Percentiles rank a stretch among this genome's conserved stretches.
phyloP scores from a whole-genome alignment of 73 alveolate species.

The Paramecium sonneborni region DNA sequence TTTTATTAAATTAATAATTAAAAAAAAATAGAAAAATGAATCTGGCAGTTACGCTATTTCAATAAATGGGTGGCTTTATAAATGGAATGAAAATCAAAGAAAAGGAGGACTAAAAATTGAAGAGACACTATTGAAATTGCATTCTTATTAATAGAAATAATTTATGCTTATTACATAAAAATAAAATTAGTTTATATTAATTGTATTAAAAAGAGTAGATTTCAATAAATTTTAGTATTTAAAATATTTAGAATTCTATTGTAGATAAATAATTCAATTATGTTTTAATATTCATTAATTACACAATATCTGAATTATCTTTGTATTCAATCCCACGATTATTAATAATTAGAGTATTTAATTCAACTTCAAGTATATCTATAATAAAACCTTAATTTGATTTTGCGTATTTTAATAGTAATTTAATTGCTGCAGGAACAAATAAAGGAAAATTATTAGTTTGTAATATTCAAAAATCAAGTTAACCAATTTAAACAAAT shows the following conservation, averaged over 20 bases:
- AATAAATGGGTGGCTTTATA: conserved; percentile 27
- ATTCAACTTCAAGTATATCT: not conserved
- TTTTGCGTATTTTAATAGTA: not conserved
- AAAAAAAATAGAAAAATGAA: not conserved
- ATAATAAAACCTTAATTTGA: not conserved
- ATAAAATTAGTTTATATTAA: not conserved
- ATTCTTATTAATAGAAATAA: not conserved
- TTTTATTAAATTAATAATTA: not conserved
- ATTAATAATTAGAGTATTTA: not conserved
- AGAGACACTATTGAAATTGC: not conserved
- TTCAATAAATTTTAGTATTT: not conserved
- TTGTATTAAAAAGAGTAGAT: not conserved
- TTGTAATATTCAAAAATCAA: not conserved
- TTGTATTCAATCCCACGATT: not conserved
- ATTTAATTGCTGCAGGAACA: not conserved
- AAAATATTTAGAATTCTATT: not conserved
- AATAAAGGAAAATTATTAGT: not conserved
- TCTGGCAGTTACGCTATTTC: not conserved
- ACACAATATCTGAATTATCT: not conserved
- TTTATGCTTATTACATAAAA: not conserved
- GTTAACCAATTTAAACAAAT: not conserved
- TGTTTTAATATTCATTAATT: not conserved
- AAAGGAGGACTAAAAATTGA: conserved; percentile 42
- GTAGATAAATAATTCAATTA: not conserved
- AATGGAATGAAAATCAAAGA: conserved; percentile 6